Percentiles rank a stretch among this genome's conserved stretches.
These are phyloP conservation scores for Neonectria punicea DNA, from an alignment of 2,329 filamentous ascomycete genomes.

Conservation along the genomic window DNA sequence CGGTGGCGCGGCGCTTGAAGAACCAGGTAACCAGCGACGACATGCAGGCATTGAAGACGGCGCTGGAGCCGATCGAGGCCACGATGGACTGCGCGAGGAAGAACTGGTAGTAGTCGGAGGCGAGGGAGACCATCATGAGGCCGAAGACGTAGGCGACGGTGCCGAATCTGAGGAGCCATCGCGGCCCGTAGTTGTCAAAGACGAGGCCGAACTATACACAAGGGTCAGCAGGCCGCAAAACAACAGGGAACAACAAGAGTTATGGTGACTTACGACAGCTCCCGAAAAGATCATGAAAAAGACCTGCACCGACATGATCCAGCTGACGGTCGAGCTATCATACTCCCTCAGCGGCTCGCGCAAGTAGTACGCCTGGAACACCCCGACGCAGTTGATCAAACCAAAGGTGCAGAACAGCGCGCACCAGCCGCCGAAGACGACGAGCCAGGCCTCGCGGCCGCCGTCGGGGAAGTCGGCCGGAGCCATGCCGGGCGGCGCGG, in stretches of 20 bases:
- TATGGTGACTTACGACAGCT: conserved; percentile 50
- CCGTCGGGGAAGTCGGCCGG: conserved; percentile 69
- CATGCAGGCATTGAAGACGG: conserved; percentile 56
- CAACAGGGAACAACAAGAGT: conserved; percentile 30
- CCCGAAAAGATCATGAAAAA: conserved; percentile 63
- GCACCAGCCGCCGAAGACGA: conserved; percentile 60
- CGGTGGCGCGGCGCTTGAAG: conserved; percentile 59
- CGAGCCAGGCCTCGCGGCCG: conserved; percentile 66
- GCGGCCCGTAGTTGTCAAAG: conserved; percentile 73
- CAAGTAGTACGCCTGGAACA: conserved; percentile 70
- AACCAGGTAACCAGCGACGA: conserved; percentile 63
- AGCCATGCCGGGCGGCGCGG: conserved; percentile 47
- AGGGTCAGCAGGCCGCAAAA: conserved; percentile 1
- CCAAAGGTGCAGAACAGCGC: conserved; percentile 58
- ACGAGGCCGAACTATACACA: conserved; percentile 62
- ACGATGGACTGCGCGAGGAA: conserved; percentile 56
- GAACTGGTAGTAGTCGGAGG: conserved; percentile 56
- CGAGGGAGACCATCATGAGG: conserved; percentile 72
- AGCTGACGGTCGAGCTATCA: conserved; percentile 63
- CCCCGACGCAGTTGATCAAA: conserved; percentile 58
- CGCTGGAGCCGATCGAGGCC: conserved; percentile 54
- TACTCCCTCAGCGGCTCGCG: conserved; percentile 58
- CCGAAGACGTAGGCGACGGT: conserved; percentile 69
- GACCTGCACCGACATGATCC: conserved; percentile 67
- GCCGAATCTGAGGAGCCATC: conserved; percentile 64